Evolutionary conservation across 371 early-diverging fungal genomes (phyloP), one percentile per base, ranked within the genome.

Genomic region (Sporodiniella umbellata): DNA sequence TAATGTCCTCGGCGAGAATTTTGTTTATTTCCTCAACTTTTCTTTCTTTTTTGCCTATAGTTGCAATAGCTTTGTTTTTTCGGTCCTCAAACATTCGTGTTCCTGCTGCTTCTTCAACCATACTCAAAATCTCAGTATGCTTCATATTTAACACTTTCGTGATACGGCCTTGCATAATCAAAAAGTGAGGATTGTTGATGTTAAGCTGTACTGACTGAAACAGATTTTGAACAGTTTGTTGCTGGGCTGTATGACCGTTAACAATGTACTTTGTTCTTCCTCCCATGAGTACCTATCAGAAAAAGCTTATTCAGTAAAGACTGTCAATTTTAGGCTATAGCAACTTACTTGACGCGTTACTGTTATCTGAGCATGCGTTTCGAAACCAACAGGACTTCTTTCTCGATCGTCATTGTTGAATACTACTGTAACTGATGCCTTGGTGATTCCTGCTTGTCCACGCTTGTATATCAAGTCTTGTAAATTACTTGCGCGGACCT

Each of bases 131-230:
- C 61, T 99, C 98, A 4, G 84, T 81, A 0, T 98, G 96, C 64
- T 96, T 97, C 99, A 99, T 99, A 64, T 96, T 99, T 21, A 99
- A 81, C 3, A 99, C 95, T 61, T 98, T 96, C 18, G 99, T 99
- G 62, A 99, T 98, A 47, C 88, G 83, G 31, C 99, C 99, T 74
- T 99, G 99, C 96, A 99, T 97, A 61, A 95, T 99, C 54, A 99
- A 66, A 61, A 98, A 99, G 62, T 98, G 96, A 12, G 99, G 99
- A 61, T 98, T 97, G 79, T 98, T 94, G 74, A 98, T 90, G 71
- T 96, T 98, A 18, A 99, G 88, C 67, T 94, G 94, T 8, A 98
- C 98, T 2, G 95, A 94, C 58, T 97, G 97, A 50, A 97, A 94
- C 45, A 99, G 66, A 50, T 86, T 94, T 49, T 86, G 84, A 1